phyloP scores from a whole-genome alignment of 1,139 yeast species.

The Wickerhamiella infanticola region DNA sequence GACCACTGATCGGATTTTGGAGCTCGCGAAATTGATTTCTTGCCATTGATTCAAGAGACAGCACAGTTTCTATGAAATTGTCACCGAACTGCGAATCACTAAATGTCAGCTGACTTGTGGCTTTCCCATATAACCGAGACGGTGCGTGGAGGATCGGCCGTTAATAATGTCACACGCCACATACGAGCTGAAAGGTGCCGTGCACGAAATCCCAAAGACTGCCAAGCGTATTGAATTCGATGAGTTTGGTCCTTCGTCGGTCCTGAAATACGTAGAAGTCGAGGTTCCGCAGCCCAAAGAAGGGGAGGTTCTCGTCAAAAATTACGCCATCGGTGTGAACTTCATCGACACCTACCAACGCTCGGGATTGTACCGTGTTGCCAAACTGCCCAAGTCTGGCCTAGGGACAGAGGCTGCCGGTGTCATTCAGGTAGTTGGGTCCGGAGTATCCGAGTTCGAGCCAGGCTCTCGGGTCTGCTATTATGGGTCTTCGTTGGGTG shows the following conservation, averaged over 20 bases:
- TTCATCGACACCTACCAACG: conserved; percentile 75
- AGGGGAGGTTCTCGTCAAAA: conserved; percentile 51
- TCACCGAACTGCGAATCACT: no score
- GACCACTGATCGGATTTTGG: no score
- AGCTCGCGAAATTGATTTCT: no score
- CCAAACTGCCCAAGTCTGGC: conserved; percentile 35
- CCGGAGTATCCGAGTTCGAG: conserved; percentile 36
- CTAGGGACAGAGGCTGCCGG: conserved; percentile 86
- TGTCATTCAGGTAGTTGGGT: conserved; percentile 51
- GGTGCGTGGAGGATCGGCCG: no score
- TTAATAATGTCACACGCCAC: no score
- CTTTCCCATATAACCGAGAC: no score
- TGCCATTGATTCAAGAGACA: no score
- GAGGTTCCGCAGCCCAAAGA: conserved; percentile 43
- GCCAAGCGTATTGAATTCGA: conserved; percentile 23
- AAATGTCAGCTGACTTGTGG: no score
- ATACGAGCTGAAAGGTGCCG: neutral
- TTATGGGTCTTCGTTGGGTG: conserved; percentile 21
- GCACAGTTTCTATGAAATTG: no score
- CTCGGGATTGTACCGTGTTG: conserved; percentile 50
- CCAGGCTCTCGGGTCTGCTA: conserved; percentile 68
- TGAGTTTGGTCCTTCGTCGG: conserved; percentile 42
- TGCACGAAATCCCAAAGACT: neutral
- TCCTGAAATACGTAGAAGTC: conserved; percentile 34
- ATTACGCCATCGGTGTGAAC: conserved; percentile 62